Evolutionary conservation across 108 stramenopile genomes (phyloP).

Genomic region (Skeletonema grethae): DNA sequence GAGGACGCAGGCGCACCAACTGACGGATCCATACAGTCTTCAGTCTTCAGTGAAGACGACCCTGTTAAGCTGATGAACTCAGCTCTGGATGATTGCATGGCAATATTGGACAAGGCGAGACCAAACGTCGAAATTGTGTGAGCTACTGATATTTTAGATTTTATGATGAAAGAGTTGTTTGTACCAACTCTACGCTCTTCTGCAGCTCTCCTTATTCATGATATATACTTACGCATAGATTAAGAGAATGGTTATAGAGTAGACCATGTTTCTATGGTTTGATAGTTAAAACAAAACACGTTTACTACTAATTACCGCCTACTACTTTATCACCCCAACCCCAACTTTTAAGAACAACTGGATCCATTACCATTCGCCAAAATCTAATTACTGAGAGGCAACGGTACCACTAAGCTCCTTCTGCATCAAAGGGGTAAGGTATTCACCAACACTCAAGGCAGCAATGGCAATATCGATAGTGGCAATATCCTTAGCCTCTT

Average conservation of each 20-base stretch:
- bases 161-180: conserved; percentile 1
- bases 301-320: background rate
- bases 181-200: background rate
- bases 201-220: background rate
- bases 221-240: background rate
- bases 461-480: conserved; percentile 91
- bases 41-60: conserved; percentile 4
- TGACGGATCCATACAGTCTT: background rate
- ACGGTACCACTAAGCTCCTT: conserved; percentile 54
- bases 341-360: background rate
- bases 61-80: conserved; percentile 25
- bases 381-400: background rate
- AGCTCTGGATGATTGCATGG: conserved; percentile 32
- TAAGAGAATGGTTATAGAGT: background rate
- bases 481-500: conserved; percentile 82
- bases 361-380: background rate
- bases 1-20: background rate
- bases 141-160: background rate
- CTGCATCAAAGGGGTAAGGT: conserved; percentile 73
- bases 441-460: conserved; percentile 88
- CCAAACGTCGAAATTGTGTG: background rate
- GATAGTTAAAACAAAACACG: conserved; percentile 2
- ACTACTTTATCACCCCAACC: background rate
- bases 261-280: background rate
- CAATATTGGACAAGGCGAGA: conserved; percentile 31